Evolutionary conservation across 257 asterid species (phyloP), one percentile per base, ranked within the genome.

Genomic region (Verbena officinalis): DNA sequence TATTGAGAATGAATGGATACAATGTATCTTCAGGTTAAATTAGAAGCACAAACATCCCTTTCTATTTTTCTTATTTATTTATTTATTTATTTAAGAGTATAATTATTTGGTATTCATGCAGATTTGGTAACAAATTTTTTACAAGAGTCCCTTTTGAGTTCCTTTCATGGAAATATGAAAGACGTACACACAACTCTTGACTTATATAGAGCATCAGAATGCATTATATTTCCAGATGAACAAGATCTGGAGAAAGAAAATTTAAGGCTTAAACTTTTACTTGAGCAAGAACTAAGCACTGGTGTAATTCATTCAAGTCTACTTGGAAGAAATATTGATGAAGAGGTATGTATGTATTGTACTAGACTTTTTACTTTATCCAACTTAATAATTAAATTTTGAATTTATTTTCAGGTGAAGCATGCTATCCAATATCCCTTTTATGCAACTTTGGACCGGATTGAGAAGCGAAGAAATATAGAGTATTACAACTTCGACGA

Each of bases 1-100:
- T 78, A 59, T 54, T 93, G 80, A 80, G 97, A 70, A 73, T 55
- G 81, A 78, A 84, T 72, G 96, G 96, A 60, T 93, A 86, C 70
- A 69, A 69, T 45, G 77, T 90, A 61, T 72, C 89, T 64, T 80
- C 96, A 77, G 97, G 98, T 89, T 46, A 38, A 39, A 61, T 75
- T 30, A 23, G 21, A 67, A 49, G 23, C 11, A 13, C 5, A 55
- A 20, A 27, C 9, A 17, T 31, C 59, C 1, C 0, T 50, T 19
- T 14, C 45, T 66, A 17, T 46, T 31, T 64, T 20, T n/a, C 15
- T 17, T 54, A 0, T 55, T 15, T 57, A 55, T 46, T 24, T 48
- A 27, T 17, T 42, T 23, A 12, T 56, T 44, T 36, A 36, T 36
- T 36, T 36, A 36, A 36, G 40, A 36, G 4, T 27, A 19, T 64